Evolutionary conservation across 1,284 basidiomycete species (phyloP), one percentile per base, ranked within the genome.

Genomic region (Naganishia sp.): DNA sequence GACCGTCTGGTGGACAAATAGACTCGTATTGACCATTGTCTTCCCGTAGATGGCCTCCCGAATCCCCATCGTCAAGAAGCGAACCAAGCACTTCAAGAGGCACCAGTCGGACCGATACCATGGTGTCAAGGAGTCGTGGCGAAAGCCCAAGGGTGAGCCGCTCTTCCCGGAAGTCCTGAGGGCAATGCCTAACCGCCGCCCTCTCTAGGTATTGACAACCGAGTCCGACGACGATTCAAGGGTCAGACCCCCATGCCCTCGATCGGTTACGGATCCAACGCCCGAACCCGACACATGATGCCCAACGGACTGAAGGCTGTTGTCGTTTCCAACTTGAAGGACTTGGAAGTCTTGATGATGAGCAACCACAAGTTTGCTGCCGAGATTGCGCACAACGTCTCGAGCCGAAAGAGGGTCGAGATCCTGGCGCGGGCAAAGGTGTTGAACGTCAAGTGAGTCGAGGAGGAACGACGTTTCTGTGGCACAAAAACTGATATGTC

Each of bases 281-380:
- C 78, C 73, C 80, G 86, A 88, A 96, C 94, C 74, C 90, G 92
- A 71, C 94, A 96, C 81, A 84, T 95, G 69, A 89, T 95, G 75
- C 94, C 94, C 71, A 94, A 89, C 77, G 94, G 94, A 72, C 85
- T 91, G 80, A 95, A 93, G 84, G 94, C 94, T 82, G 88, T 96
- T 83, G 82, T 95, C 71, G 90, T 97, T 76, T 89, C 86, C 85
- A 97, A 96, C 82, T 85, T 90, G 67, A 86, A 88, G 79, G 94
- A 97, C 81, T 82, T 97, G 72, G 92, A 97, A 76, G 86, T 97
- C 74, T 87, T 97, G 70, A 83, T 97, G 67, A 94, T 97, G 94
- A 94, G 99, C 88, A 96, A 94, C 87, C 91, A 91, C 85, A 90
- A 85, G 77, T 99, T 90, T 80, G 90, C 94, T 69, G 96, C 94